Evolutionary conservation across 352 stramenopile genomes (phyloP).

Genomic region (Bremia lactucae): DNA sequence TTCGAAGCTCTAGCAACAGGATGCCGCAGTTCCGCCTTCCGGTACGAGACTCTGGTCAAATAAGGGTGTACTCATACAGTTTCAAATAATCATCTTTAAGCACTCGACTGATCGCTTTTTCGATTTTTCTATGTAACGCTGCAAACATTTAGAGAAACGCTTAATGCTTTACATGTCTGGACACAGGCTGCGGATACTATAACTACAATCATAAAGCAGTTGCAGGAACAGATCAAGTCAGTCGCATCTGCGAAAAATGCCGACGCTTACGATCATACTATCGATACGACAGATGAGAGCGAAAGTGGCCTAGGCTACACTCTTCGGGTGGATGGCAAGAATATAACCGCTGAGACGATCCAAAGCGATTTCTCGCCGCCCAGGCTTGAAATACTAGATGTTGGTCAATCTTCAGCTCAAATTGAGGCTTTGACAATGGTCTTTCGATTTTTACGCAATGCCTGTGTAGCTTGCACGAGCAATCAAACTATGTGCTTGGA

Average conservation of each 20-base stretch:
- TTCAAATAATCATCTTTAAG: neutral
- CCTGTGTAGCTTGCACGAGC: constrained; percentile 29
- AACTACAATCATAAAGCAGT: constrained; percentile 3
- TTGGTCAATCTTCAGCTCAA: neutral
- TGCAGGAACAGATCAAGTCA: constrained; percentile 1
- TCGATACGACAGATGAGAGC: constrained; percentile 8
- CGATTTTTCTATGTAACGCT: neutral
- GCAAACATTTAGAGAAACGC: constrained; percentile 9
- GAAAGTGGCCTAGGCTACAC: constrained; percentile 70
- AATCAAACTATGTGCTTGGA: constrained; percentile 45
- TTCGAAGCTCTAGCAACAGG: constrained; percentile 43
- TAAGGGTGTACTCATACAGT: neutral
- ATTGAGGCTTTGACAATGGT: constrained; percentile 26
- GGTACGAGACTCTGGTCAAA: constrained; percentile 14
- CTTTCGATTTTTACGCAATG: constrained; percentile 67
- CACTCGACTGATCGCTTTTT: neutral
- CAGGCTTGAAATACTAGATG: constrained; percentile 21
- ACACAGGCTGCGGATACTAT: constrained; percentile 10
- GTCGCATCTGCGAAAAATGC: neutral
- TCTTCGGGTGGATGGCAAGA: constrained; percentile 32
- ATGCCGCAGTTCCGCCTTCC: constrained; percentile 39
- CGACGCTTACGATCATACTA: constrained; percentile 10
- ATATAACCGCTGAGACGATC: constrained; percentile 17
- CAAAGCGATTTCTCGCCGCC: constrained; percentile 21
- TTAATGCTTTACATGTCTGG: constrained; percentile 12